These are phyloP conservation scores for Phytophthora agathidicida DNA, from an alignment of 352 stramenopile genomes.

Conservation along the genomic window DNA sequence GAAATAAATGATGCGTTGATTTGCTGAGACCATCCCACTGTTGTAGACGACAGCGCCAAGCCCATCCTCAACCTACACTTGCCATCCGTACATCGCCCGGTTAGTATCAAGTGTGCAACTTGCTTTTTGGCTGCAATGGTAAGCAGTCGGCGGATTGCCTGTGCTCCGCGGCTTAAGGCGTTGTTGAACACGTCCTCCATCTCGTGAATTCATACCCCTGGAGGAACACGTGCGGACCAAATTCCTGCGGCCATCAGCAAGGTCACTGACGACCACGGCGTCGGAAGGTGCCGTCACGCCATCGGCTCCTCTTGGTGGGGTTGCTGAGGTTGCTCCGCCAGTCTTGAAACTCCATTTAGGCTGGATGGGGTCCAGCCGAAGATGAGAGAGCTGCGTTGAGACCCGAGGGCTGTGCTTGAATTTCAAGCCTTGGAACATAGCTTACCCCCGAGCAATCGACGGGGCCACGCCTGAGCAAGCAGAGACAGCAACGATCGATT, in stretches of 20 bases:
- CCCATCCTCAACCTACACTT: slow-evolving; percentile 7
- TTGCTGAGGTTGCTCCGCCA: too few species aligned
- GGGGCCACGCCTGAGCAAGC: not conserved
- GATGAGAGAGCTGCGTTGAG: too few species aligned
- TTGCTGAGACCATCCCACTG: slow-evolving; percentile 13
- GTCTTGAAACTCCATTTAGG: too few species aligned
- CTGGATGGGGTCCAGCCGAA: too few species aligned
- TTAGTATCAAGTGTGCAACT: slow-evolving; percentile 7
- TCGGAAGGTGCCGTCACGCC: slow-evolving; percentile 17
- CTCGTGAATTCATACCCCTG: slow-evolving; percentile 16
- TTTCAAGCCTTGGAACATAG: too few species aligned
- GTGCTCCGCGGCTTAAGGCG: not conserved
- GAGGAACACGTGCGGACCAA: slow-evolving; percentile 7
- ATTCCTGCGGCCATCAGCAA: slow-evolving; percentile 4
- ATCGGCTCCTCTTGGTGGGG: slow-evolving; percentile 1
- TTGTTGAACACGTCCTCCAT: slow-evolving; percentile 11
- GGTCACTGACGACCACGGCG: slow-evolving; percentile 2
- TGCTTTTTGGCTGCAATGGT: slow-evolving; percentile 9
- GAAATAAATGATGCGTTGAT: not conserved
- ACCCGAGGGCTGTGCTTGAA: too few species aligned
- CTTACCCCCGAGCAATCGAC: not conserved
- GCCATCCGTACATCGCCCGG: slow-evolving; percentile 3
- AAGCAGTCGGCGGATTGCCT: slow-evolving; percentile 18
- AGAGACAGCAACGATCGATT: not conserved
- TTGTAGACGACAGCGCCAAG: slow-evolving; percentile 23